A percentile compares a stretch with the other conserved stretches of the same genome.
These are phyloP conservation scores for Penicillium samsonianum DNA, from an alignment of 495 filamentous ascomycete genomes.

Conservation along the genomic window DNA sequence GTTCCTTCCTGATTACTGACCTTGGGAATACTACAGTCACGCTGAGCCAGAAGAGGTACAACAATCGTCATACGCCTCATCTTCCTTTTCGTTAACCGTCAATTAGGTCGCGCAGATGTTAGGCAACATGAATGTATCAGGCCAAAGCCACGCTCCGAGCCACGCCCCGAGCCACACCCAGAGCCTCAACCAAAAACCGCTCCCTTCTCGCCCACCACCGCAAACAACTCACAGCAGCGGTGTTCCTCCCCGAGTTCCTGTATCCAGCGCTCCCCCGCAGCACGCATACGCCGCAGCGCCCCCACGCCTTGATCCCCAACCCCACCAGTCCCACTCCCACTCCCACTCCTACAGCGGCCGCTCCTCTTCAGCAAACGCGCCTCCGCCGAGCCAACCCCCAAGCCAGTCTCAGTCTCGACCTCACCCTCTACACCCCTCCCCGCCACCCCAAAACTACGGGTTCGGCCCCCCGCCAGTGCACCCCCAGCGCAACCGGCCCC, in stretches of 20 bases:
- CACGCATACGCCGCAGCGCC: slow-evolving; percentile 26
- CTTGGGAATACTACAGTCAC: slow-evolving; percentile 58
- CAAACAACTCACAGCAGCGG: slow-evolving; percentile 27
- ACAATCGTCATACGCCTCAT: slow-evolving; percentile 5
- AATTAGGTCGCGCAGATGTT: slow-evolving; percentile 58
- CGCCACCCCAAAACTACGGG: slow-evolving; percentile 61
- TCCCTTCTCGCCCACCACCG: slow-evolving; percentile 32
- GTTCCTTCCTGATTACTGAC: slow-evolving; percentile 25
- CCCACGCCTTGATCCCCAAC: slow-evolving; percentile 35
- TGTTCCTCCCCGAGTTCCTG: slow-evolving; percentile 34
- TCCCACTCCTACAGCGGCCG: slow-evolving; percentile 32
- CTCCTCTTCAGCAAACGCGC: slow-evolving; percentile 29
- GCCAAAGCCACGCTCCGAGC: slow-evolving; percentile 8
- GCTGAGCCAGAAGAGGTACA: slow-evolving; percentile 90
- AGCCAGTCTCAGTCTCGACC: slow-evolving; percentile 29
- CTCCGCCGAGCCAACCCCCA: slow-evolving; percentile 29
- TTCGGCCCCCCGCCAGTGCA: slow-evolving; percentile 55
- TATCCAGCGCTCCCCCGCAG: slow-evolving; percentile 33
- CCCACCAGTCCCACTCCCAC: slow-evolving; percentile 28
- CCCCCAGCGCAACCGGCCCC: slow-evolving; percentile 48
- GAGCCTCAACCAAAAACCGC: slow-evolving; percentile 33
- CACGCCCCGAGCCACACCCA: slow-evolving; percentile 16
- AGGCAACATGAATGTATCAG: slow-evolving; percentile 40
- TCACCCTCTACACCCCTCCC: slow-evolving; percentile 50
- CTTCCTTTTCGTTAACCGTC: slow-evolving; percentile 10